Evolutionary conservation across 116 monocot species (phyloP).

Genomic region (Iris pallida): DNA sequence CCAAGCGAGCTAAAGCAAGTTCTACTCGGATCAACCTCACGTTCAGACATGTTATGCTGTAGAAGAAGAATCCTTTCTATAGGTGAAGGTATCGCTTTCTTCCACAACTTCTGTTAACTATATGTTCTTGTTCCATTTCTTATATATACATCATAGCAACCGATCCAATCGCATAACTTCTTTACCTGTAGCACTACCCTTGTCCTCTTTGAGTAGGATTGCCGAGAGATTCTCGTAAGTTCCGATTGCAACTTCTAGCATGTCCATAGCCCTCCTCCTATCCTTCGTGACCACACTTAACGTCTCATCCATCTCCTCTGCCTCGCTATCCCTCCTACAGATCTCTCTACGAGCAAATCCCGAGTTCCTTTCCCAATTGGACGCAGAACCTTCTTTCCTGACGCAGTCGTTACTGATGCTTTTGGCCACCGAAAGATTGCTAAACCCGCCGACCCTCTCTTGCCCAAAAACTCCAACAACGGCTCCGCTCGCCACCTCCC

Average conservation of each 20-base stretch:
- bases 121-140: no score
- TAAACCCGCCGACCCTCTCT: not conserved
- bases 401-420: not conserved
- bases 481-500: conserved; percentile 11
- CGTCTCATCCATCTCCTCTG: conserved; percentile 15
- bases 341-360: conserved; percentile 13
- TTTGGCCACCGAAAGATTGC: conserved; percentile 16
- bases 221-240: conserved; percentile 11
- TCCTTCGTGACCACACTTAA: conserved; percentile 13
- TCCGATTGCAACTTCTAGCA: conserved; percentile 10
- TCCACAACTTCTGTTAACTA: no score
- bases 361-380: not conserved
- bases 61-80: not conserved
- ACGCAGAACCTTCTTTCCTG: not conserved
- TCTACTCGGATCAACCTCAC: conserved; percentile 82
- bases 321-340: conserved; percentile 7
- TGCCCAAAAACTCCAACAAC: conserved; percentile 1
- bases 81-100: no score
- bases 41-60: conserved; percentile 55
- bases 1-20: conserved; percentile 70
- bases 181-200: not conserved
- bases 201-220: conserved; percentile 19
- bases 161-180: not conserved
- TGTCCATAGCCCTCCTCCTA: conserved; percentile 16
- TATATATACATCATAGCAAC: no score